Percentiles rank a stretch among this genome's conserved stretches.
These are phyloP conservation scores for Geranium brycei DNA, from an alignment of 345 rosid genomes.

Conservation along the genomic window DNA sequence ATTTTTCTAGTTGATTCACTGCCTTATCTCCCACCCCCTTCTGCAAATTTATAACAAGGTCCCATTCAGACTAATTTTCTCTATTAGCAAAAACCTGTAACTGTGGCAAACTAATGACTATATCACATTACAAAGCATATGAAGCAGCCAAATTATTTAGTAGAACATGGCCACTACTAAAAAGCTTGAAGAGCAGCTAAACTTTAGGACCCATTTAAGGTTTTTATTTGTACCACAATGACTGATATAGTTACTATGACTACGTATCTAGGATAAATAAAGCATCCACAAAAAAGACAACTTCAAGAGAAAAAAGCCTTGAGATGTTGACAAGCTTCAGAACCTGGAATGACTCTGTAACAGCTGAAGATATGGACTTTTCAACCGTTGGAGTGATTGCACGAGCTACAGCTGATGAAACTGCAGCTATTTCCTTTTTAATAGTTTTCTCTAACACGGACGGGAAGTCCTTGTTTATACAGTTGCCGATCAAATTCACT, in stretches of 20 bases:
- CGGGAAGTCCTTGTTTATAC: slow-evolving; percentile 40
- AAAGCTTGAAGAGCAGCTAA: neutral
- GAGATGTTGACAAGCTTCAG: neutral
- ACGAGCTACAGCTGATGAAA: slow-evolving; percentile 42
- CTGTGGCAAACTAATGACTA: neutral
- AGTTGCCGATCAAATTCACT: slow-evolving; percentile 37
- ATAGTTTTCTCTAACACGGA: slow-evolving; percentile 38
- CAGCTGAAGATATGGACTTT: slow-evolving; percentile 43
- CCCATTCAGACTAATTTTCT: neutral
- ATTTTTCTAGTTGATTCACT: slow-evolving; percentile 51
- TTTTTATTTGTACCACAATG: no score
- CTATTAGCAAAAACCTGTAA: no score
- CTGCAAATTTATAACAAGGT: slow-evolving; percentile 25
- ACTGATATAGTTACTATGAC: neutral
- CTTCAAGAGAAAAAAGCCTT: slow-evolving; percentile 1
- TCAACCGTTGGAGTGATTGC: slow-evolving; percentile 39
- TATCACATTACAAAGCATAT: neutral
- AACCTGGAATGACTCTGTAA: slow-evolving; percentile 66
- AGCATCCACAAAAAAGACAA: neutral
- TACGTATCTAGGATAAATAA: neutral
- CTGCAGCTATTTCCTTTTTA: slow-evolving; percentile 47
- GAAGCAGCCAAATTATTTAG: neutral
- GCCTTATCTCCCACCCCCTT: slow-evolving; percentile 65
- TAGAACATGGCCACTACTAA: no score
- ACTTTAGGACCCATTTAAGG: neutral